Conservation (phyloP, 495 filamentous ascomycete genomes). For the Penicillium fimorum region DNA sequence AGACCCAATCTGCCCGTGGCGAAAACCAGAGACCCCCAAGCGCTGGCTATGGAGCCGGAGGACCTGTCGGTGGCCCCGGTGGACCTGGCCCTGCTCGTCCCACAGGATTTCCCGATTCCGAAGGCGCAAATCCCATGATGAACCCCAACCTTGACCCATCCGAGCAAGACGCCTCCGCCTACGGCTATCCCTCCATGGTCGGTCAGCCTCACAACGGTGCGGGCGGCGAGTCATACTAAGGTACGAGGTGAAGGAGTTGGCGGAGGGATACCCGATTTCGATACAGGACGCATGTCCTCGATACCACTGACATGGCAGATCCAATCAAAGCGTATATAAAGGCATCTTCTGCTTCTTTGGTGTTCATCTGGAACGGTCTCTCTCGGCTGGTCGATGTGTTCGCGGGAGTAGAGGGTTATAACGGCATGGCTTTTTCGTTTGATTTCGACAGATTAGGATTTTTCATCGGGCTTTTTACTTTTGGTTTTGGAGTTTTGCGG, state of each 20-base stretch:
- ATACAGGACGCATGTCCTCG: not conserved
- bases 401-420: not conserved
- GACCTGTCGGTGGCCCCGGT: slow-evolving; percentile 42
- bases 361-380: slow-evolving; percentile 28
- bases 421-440: slow-evolving; percentile 45
- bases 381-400: not conserved
- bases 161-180: slow-evolving; percentile 55
- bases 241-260: not conserved
- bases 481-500: slow-evolving; percentile 1
- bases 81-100: slow-evolving; percentile 47
- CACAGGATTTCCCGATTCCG: slow-evolving; percentile 53
- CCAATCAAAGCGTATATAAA: not conserved
- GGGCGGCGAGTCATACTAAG: slow-evolving; percentile 52
- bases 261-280: not conserved
- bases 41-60: slow-evolving; percentile 61
- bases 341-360: slow-evolving; percentile 10
- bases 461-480: not conserved
- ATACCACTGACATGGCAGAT: not conserved
- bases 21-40: slow-evolving; percentile 71
- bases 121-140: slow-evolving; percentile 58
- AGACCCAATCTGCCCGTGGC: slow-evolving; percentile 72
- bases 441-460: not conserved
- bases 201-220: slow-evolving; percentile 67
- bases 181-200: slow-evolving; percentile 64
- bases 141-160: slow-evolving; percentile 60